Evolutionary conservation across 768 basidiomycete species (phyloP).

Genomic region (Daedalea quercina): DNA sequence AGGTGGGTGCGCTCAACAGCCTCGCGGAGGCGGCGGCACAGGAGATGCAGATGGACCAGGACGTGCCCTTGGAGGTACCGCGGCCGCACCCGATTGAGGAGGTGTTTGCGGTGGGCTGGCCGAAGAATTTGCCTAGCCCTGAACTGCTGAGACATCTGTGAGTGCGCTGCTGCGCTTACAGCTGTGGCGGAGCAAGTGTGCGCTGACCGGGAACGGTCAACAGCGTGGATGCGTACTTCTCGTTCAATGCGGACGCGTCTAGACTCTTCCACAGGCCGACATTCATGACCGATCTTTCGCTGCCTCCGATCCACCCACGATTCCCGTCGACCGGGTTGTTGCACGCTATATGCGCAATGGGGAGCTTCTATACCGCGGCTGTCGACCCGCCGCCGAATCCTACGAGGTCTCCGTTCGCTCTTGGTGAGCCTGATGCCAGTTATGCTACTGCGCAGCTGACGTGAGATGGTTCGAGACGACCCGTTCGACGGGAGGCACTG

Average conservation of each 20-base stretch:
- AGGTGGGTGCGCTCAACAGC: not conserved
- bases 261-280: slow-evolving; percentile 62
- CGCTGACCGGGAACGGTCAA: too few relatives aligned
- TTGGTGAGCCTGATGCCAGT: not conserved
- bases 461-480: not conserved
- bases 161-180: slow-evolving; percentile 19
- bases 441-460: not conserved
- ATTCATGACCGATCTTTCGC: slow-evolving; percentile 56
- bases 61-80: not conserved
- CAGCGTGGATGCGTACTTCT: slow-evolving; percentile 76
- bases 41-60: not conserved
- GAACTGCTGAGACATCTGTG: slow-evolving; percentile 62
- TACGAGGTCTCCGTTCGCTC: not conserved
- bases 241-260: slow-evolving; percentile 65
- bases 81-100: not conserved
- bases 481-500: not conserved
- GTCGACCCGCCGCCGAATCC: slow-evolving; percentile 47
- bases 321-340: slow-evolving; percentile 69
- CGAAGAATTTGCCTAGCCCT: slow-evolving; percentile 50
- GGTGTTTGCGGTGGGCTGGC: slow-evolving; percentile 36
- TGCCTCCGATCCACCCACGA: slow-evolving; percentile 61
- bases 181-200: too few relatives aligned
- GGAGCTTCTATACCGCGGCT: slow-evolving; percentile 68
- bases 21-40: not conserved
- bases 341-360: slow-evolving; percentile 80